phyloP scores from a whole-genome alignment of 257 asterid genomes.

The Dorcoceras hygrometricum region DNA sequence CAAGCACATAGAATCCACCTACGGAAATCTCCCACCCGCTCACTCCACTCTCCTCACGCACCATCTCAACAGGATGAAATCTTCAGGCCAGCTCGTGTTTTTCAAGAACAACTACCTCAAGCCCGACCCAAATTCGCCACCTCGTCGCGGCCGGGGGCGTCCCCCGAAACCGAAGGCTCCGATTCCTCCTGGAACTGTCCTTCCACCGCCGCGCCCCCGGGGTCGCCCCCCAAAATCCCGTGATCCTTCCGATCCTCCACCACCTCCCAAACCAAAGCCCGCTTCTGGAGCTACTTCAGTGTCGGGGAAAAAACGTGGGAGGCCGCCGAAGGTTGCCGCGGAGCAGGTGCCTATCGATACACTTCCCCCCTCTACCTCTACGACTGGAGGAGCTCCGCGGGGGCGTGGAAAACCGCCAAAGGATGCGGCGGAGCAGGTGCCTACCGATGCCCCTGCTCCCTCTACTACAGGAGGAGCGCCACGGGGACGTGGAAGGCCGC shows the following conservation, averaged over 20 bases:
- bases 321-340: slow-evolving; percentile 57
- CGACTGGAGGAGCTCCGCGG: slow-evolving; percentile 31
- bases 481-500: slow-evolving; percentile 85
- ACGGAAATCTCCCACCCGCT: slow-evolving; percentile 55
- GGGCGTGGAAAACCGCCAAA: slow-evolving; percentile 87
- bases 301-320: slow-evolving; percentile 67
- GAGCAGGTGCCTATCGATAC: not conserved
- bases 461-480: slow-evolving; percentile 27
- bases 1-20: slow-evolving; percentile 60
- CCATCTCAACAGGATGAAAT: slow-evolving; percentile 67
- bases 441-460: slow-evolving; percentile 14
- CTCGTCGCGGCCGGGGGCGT: slow-evolving; percentile 90
- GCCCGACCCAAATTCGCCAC: slow-evolving; percentile 67
- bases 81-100: slow-evolving; percentile 54
- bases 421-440: slow-evolving; percentile 15
- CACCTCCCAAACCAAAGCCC: slow-evolving; percentile 39
- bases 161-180: slow-evolving; percentile 73
- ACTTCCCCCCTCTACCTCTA: slow-evolving; percentile 21
- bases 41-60: slow-evolving; percentile 59
- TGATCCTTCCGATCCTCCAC: slow-evolving; percentile 37
- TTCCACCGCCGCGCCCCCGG: slow-evolving; percentile 57
- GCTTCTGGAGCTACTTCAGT: slow-evolving; percentile 10
- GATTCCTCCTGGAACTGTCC: slow-evolving; percentile 31
- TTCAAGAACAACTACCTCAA: slow-evolving; percentile 62
- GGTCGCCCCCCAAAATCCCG: slow-evolving; percentile 71